phyloP scores from a whole-genome alignment of 83 land plant species.

The Diphasiastrum complanatum region DNA sequence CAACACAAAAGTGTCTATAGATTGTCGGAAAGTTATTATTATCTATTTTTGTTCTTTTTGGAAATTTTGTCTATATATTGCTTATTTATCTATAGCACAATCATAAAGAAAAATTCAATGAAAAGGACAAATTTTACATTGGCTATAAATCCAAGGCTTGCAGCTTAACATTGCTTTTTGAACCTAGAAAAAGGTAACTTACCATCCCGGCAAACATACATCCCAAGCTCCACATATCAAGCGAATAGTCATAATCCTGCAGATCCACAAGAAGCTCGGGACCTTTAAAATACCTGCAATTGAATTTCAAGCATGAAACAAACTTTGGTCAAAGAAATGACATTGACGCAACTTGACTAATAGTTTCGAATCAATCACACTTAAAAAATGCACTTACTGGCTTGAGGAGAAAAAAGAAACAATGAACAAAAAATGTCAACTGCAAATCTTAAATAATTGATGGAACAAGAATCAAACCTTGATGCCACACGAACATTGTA shows the following conservation, averaged over 20 bases:
- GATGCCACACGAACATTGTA: slow-evolving; percentile 98
- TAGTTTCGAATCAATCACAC: background rate
- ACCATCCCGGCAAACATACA: slow-evolving; percentile 99
- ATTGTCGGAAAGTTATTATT: no score
- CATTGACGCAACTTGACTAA: background rate
- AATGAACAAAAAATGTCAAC: background rate
- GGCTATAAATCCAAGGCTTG: background rate
- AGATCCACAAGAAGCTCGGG: slow-evolving; percentile 94
- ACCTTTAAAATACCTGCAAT: slow-evolving; percentile 85
- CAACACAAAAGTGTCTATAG: no score
- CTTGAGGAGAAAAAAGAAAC: slow-evolving; percentile 4
- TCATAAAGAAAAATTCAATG: background rate
- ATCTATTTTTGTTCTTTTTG: no score
- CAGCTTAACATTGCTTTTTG: background rate
- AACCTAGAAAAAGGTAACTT: background rate
- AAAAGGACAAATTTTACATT: background rate
- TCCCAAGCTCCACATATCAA: slow-evolving; percentile 98
- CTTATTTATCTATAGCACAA: no score
- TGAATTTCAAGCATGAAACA: no score
- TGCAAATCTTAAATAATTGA: background rate
- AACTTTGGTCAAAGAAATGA: no score
- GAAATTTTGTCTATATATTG: no score
- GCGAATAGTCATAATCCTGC: slow-evolving; percentile 97
- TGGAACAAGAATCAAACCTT: slow-evolving; percentile 38
- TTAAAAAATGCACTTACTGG: background rate